Conservation (phyloP, 2,329 filamentous ascomycete species). For the Venturia asperata region DNA sequence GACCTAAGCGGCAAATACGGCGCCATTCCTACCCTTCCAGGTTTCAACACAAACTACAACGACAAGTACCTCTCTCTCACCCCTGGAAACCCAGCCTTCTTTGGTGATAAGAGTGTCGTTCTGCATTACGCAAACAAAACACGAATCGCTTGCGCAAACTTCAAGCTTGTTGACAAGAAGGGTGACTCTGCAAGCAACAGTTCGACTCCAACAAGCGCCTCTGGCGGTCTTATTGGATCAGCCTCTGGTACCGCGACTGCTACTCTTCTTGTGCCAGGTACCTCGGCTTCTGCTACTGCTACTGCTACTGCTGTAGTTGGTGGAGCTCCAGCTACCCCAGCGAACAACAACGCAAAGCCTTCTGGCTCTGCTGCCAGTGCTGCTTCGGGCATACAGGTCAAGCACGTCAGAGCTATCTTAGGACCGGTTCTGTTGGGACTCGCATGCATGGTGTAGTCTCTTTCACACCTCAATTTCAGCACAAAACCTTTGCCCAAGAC, state of each 20-base stretch:
- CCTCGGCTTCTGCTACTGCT: not conserved
- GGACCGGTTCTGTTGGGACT: constrained; percentile 5
- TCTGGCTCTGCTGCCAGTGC: not conserved
- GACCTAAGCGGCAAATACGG: constrained; percentile 42
- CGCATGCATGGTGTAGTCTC: constrained; percentile 11
- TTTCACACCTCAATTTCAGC: not conserved
- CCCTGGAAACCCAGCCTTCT: constrained; percentile 38
- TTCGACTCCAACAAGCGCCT: not conserved
- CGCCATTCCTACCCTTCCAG: constrained; percentile 22
- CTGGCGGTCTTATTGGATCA: not conserved
- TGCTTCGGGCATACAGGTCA: constrained; percentile 9
- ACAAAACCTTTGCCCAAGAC: not conserved
- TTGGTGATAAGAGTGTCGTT: constrained; percentile 49
- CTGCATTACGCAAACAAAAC: constrained; percentile 48
- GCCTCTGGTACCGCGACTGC: not conserved
- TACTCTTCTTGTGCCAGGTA: not conserved
- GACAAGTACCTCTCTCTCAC: constrained; percentile 40
- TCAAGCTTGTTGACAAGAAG: constrained; percentile 26
- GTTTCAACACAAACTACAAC: constrained; percentile 18
- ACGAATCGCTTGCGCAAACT: constrained; percentile 52
- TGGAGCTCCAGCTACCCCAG: not conserved
- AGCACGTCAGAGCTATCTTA: not conserved
- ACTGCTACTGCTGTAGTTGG: not conserved
- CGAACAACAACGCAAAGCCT: not conserved
- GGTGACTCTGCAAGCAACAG: not conserved